Evolutionary conservation across 306 rosid species (phyloP).

Genomic region (Mimosa pudica): DNA sequence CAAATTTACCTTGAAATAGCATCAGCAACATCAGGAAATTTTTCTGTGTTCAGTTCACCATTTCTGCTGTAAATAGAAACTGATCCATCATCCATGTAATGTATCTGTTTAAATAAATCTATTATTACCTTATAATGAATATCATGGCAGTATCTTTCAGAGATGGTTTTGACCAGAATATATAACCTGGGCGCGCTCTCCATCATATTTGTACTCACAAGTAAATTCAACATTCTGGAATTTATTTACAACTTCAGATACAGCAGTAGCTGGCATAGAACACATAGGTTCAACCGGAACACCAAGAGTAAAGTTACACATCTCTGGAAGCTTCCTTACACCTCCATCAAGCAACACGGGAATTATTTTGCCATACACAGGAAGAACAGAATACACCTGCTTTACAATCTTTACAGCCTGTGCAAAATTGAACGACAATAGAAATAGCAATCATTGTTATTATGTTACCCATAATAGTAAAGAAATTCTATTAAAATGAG

Average conservation of each 20-base stretch:
- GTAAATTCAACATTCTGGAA: constrained; percentile 84
- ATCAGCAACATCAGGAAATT: constrained; percentile 80
- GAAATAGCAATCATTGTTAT: neutral
- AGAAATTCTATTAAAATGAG: neutral
- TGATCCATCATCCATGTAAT: constrained; percentile 77
- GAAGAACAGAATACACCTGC: constrained; percentile 84
- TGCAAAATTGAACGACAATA: constrained; percentile 40
- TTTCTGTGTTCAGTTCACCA: constrained; percentile 88
- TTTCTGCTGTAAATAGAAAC: constrained; percentile 95
- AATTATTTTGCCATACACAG: constrained; percentile 74
- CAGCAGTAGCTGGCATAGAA: constrained; percentile 79
- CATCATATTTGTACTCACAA: constrained; percentile 92
- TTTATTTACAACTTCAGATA: constrained; percentile 75
- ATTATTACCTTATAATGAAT: constrained; percentile 6
- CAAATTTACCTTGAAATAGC: no score
- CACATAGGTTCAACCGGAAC: constrained; percentile 93
- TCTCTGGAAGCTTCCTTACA: constrained; percentile 72
- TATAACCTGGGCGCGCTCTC: constrained; percentile 95
- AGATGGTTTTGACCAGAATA: constrained; percentile 24
- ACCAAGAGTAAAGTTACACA: constrained; percentile 80
- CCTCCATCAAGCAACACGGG: constrained; percentile 73
- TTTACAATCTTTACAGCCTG: constrained; percentile 87
- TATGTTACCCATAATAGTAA: neutral
- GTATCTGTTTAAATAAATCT: constrained; percentile 60
- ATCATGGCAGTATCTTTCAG: neutral